Percentiles rank a stretch among this genome's conserved stretches.
phyloP scores from a whole-genome alignment of 2,329 filamentous ascomycete species.

The Emergomyces pasteurianus region DNA sequence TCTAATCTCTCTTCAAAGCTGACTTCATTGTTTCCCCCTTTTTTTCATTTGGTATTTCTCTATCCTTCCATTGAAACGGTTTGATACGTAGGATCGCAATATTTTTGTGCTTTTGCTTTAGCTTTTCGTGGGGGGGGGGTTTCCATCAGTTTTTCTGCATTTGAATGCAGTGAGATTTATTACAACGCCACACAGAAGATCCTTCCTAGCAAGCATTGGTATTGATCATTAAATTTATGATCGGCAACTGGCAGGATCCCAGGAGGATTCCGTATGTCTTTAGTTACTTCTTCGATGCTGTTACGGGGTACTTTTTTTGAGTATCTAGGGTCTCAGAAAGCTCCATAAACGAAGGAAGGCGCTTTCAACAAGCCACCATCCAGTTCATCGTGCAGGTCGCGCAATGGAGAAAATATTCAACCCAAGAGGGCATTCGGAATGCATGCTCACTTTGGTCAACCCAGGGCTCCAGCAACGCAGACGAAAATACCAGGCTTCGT shows the following conservation, averaged over 20 bases:
- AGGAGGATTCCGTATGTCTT: not conserved
- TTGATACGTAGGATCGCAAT: too few relatives aligned
- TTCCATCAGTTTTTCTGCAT: not conserved
- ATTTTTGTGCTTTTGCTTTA: too few relatives aligned
- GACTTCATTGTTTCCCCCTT: not conserved
- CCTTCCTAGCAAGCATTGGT: not conserved
- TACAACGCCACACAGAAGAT: not conserved
- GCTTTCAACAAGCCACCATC: not conserved
- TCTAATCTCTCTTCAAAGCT: not conserved
- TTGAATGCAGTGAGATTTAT: not conserved
- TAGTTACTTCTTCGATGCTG: not conserved
- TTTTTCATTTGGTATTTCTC: not conserved
- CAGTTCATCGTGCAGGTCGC: too few relatives aligned
- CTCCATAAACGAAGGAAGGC: not conserved
- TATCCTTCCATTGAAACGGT: too few relatives aligned
- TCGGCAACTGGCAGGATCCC: not conserved
- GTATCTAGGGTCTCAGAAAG: not conserved
- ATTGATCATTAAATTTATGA: not conserved
- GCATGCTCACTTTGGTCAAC: slow-evolving; percentile 20
- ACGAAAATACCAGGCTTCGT: slow-evolving; percentile 3
- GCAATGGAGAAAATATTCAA: slow-evolving; percentile 17
- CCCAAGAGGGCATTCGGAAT: slow-evolving; percentile 14
- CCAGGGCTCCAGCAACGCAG: slow-evolving; percentile 14
- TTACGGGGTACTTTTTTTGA: not conserved
- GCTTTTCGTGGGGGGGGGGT: too few relatives aligned